phyloP scores from a whole-genome alignment of 148 eudicot species.

The Arbutus unedo region DNA sequence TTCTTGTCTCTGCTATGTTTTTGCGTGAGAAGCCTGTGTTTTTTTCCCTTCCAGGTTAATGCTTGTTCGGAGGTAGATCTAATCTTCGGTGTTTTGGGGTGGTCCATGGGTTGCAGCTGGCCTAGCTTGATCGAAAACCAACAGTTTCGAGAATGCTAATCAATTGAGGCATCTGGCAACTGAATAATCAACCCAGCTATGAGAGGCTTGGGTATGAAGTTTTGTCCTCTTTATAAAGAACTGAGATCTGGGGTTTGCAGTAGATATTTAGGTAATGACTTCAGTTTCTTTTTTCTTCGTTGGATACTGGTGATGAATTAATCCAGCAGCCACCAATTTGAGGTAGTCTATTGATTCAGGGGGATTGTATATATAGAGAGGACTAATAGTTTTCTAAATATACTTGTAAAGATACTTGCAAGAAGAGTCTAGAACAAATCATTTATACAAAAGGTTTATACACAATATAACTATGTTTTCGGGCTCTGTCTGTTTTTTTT shows the following conservation, averaged over 20 bases:
- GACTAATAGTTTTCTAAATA: constrained; percentile 29
- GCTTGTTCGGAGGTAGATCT: constrained; percentile 73
- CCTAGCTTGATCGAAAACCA: constrained; percentile 40
- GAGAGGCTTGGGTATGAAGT: constrained; percentile 29
- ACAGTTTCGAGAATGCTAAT: constrained; percentile 45
- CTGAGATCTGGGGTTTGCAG: not conserved
- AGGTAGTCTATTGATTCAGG: constrained; percentile 15
- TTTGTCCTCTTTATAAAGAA: constrained; percentile 35
- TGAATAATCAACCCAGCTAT: constrained; percentile 18
- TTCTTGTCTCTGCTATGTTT: not conserved
- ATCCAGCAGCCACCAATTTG: constrained; percentile 16
- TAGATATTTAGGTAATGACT: constrained; percentile 13
- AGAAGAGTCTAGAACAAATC: not conserved
- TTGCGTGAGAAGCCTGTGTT: not conserved
- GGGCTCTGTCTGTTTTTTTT: not conserved
- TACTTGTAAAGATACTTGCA: constrained; percentile 40
- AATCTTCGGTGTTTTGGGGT: constrained; percentile 76
- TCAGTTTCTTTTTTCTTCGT: constrained; percentile 19
- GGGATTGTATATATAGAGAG: constrained; percentile 53
- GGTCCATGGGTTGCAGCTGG: constrained; percentile 96
- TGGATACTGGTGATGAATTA: constrained; percentile 6
- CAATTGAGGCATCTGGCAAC: not conserved
- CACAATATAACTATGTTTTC: not conserved
- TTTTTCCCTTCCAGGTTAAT: constrained; percentile 38
- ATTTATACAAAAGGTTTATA: constrained; percentile 8